These are phyloP conservation scores for Backusella morwellensis DNA, from an alignment of 192 early-diverging fungal species.

Conservation along the genomic window DNA sequence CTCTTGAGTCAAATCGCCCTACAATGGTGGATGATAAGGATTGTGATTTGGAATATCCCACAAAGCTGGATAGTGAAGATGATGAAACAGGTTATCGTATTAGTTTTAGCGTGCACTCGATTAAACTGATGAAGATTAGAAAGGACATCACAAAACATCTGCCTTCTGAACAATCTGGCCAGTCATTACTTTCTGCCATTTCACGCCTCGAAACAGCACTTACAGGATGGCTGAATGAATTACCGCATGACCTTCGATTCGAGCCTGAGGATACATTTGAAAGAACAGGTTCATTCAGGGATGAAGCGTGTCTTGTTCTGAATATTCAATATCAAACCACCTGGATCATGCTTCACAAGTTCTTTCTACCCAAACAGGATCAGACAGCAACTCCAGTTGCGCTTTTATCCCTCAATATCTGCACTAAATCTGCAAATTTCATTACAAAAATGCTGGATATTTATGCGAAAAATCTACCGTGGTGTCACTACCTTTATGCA, in stretches of 20 bases:
- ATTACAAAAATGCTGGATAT: constrained; percentile 40
- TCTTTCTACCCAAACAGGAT: constrained; percentile 42
- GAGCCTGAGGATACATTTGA: constrained; percentile 29
- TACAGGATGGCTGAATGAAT: constrained; percentile 36
- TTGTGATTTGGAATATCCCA: constrained; percentile 42
- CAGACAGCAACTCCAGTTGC: constrained; percentile 43
- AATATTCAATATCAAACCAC: constrained; percentile 43
- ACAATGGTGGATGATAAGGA: constrained; percentile 46
- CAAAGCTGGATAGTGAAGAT: constrained; percentile 33
- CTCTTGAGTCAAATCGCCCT: constrained; percentile 40
- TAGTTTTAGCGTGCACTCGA: constrained; percentile 36
- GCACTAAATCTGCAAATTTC: constrained; percentile 41
- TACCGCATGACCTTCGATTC: constrained; percentile 35
- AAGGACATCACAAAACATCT: constrained; percentile 47
- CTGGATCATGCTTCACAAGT: constrained; percentile 45
- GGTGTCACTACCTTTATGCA: constrained; percentile 43
- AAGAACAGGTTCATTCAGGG: constrained; percentile 29
- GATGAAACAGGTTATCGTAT: constrained; percentile 39
- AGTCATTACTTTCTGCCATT: constrained; percentile 41
- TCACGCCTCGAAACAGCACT: constrained; percentile 39
- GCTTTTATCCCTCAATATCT: constrained; percentile 38
- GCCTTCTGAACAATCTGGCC: constrained; percentile 41
- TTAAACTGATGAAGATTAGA: constrained; percentile 43
- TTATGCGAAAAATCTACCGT: constrained; percentile 30
- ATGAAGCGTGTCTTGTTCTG: constrained; percentile 40